A percentile compares a stretch with the other conserved stretches of the same genome.
These are phyloP conservation scores for Capronia coronata DNA, from an alignment of 2,329 filamentous ascomycete species.

Conservation along the genomic window DNA sequence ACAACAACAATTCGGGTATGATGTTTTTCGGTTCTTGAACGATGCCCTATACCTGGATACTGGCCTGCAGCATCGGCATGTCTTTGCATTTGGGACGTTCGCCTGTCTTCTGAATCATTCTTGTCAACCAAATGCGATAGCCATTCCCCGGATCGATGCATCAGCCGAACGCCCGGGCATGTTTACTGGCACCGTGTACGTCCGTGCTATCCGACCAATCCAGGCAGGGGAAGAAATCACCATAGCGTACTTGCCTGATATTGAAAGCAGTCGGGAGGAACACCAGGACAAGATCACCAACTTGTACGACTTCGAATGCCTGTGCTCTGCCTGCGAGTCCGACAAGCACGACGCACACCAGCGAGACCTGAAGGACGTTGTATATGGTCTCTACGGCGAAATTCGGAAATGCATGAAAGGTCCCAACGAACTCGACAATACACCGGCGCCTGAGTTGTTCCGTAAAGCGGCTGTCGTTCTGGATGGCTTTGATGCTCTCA, in stretches of 20 bases:
- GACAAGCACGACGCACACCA: constrained; percentile 1
- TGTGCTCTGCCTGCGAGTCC: constrained; percentile 26
- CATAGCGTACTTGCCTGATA: constrained; percentile 23
- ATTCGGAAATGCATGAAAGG: not conserved
- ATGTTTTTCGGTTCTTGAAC: not conserved
- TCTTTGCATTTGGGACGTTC: not conserved
- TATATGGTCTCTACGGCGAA: constrained; percentile 1
- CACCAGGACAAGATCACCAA: constrained; percentile 18
- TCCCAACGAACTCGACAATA: not conserved
- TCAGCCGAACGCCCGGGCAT: not conserved
- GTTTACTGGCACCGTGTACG: not conserved
- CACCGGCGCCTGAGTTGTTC: not conserved
- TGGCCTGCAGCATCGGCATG: not conserved
- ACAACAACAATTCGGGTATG: not conserved
- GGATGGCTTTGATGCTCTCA: constrained; percentile 4
- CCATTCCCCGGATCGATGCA: not conserved
- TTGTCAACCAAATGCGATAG: not conserved
- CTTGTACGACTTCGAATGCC: constrained; percentile 28
- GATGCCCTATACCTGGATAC: not conserved
- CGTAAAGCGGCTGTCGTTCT: constrained; percentile 3
- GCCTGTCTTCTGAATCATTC: not conserved
- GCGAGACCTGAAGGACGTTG: constrained; percentile 3
- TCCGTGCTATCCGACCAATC: constrained; percentile 20
- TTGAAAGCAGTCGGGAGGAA: not conserved
- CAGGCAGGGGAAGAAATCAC: constrained; percentile 29